Evolutionary conservation across 179 eudicot species (phyloP), one percentile per base, ranked within the genome.

Genomic region (Beta corolliflora): DNA sequence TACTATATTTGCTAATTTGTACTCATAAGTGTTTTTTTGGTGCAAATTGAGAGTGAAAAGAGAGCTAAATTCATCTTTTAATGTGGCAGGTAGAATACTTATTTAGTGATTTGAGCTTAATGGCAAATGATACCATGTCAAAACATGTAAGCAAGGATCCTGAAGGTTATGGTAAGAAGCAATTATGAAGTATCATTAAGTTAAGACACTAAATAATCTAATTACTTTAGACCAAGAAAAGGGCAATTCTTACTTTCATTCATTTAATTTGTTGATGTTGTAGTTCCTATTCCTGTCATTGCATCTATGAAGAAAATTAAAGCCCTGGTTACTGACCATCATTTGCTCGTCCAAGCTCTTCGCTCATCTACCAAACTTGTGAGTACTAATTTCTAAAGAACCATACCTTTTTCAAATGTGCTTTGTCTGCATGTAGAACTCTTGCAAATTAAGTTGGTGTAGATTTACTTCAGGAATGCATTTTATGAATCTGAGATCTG

Each of bases 71-170:
- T 64, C 19, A 8, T 23, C 8, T 61, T 64, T 8, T 13, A 75
- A 29, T 71, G 7, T 83, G 68, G 79, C 88, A 95, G 97, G 97
- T 91, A 9, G 98, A 95, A 77, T 95, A 95, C 83, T 91, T 92
- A 83, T 90, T 95, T 50, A 95, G 96, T 87, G 99, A 92, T 85
- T 83, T 94, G 88, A 94, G 99, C 85, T 85, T 95, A 88, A 84
- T 95, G 79, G 97, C 97, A 48, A 95, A 95, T 84, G 99, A 94
- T 77, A 88, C 92, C 65, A 85, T 95, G 88, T 89, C 86, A 5
- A 95, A 91, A 80, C 93, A 91, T 45, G 90, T 92, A 63, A 87
- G 82, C 77, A 95, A 93, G 85, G 99, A 94, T 76, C 97, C 93
- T 52, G 94, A 95, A 87, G 98, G 98, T 79, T 94, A 83, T 78